Evolutionary conservation across 768 basidiomycete genomes (phyloP).

Genomic region (Serendipita sp.): DNA sequence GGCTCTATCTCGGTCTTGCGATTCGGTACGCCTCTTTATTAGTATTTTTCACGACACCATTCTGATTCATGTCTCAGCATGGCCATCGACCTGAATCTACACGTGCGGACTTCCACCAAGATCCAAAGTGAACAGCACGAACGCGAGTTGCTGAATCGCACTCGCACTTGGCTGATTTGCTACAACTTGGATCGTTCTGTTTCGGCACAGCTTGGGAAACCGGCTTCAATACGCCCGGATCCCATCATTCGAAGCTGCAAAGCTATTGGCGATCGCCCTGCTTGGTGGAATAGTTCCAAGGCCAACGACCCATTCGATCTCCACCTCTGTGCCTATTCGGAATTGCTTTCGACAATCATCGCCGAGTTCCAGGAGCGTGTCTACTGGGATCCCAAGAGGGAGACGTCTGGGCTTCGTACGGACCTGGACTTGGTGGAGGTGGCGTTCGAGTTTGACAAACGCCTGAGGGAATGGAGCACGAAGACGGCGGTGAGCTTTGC

Average conservation of each 20-base stretch:
- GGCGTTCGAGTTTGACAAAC: conserved; percentile 10
- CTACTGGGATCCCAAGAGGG: conserved; percentile 8
- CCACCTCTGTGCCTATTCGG: conserved; percentile 59
- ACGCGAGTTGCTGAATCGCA: conserved; percentile 70
- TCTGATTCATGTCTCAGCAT: conserved; percentile 33
- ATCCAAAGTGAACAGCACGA: conserved; percentile 62
- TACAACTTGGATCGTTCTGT: conserved; percentile 80
- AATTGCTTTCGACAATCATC: conserved; percentile 46
- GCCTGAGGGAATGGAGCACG: conserved; percentile 8
- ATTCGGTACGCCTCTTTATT: conserved; percentile 35
- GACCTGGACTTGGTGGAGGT: conserved; percentile 9
- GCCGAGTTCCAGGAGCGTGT: conserved; percentile 63
- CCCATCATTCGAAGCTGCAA: conserved; percentile 33
- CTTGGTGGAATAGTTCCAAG: conserved; percentile 60
- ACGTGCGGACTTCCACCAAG: conserved; percentile 47
- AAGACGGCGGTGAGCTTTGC: conserved; percentile 9
- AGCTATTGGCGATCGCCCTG: conserved; percentile 50
- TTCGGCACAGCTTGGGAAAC: conserved; percentile 80
- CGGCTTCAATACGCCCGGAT: conserved; percentile 76
- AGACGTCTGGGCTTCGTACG: conserved; percentile 1
- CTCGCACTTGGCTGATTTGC: conserved; percentile 81
- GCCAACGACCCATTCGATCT: conserved; percentile 56
- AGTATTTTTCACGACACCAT: conserved; percentile 10
- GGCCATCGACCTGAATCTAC: conserved; percentile 79
- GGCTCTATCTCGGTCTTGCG: conserved; percentile 78